Base-by-base conservation (phyloP, 208 protist genomes). In the Crithidia mellificae region DNA sequence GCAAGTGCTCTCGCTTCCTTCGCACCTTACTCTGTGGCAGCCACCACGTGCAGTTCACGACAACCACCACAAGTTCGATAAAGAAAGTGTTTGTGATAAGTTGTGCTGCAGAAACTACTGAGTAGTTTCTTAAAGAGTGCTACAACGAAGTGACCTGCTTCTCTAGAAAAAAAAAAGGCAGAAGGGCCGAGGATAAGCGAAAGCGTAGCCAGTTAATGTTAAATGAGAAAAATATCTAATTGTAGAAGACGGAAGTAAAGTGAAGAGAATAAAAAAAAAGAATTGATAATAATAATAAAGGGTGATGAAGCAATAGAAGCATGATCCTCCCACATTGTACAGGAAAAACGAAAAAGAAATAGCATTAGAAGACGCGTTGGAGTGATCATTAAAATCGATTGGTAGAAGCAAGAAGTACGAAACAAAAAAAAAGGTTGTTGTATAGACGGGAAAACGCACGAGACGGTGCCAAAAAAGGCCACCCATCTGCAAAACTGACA, bases 371-470 rank as follows among this genome's bases (percentile, higher is more conserved):
- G n/a, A n/a, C n/a, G 36, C 36, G 36, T 41, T 12, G 36, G 36
- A 15, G 12, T 41, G 12, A 41, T 12, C 36, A n/a, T 58, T 25
- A 39, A 30, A 53, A 27, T 7, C 14, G 20, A 24, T 17, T 15
- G 22, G 8, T 47, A 14, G 59, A 64, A 74, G 63, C 15, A 64
- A 54, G 6, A 52, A n/a, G n/a, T n/a, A n/a, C n/a, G n/a, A n/a
- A n/a, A n/a, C n/a, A 44, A 65, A 59, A 54, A 68, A 69, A 41
- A 41, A 41, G 36, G 36, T 12, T 41, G 6, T 41, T 41, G 36
- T 41, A 12, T 41, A 41, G 36, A 41, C 36, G 36, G 36, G 12
- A 41, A 15, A 41, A 41, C 12, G 36, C 36, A 41, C 36, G 36
- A 41, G 12, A 41, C 6, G 36, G 12, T 41, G 36, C 36, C 36